These are phyloP conservation scores for Syncephalis plumigaleata DNA, from an alignment of 371 early-diverging fungal genomes.

Conservation along the genomic window DNA sequence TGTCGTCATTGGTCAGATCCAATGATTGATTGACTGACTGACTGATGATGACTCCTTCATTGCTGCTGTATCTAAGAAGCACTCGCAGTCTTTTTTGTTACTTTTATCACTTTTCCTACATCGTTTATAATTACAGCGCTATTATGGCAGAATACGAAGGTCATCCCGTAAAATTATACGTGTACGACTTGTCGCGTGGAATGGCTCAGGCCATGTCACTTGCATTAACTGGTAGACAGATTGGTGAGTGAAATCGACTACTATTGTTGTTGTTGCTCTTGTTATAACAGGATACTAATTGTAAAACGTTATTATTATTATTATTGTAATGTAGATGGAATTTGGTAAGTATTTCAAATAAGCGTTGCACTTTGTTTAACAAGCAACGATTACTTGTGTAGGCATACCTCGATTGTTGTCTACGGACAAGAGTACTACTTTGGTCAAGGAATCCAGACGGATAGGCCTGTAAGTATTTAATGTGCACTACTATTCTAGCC, in stretches of 20 bases:
- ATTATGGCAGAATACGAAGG: too few species aligned
- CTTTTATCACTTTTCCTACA: too few species aligned
- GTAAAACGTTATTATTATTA: not conserved
- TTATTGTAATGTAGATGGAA: conserved; percentile 30
- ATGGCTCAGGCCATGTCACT: conserved; percentile 44
- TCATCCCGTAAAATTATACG: conserved; percentile 11
- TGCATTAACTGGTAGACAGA: conserved; percentile 44
- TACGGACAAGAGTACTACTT: conserved; percentile 76
- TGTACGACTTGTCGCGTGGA: conserved; percentile 67
- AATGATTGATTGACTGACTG: too few species aligned
- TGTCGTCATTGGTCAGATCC: too few species aligned
- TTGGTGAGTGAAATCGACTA: conserved; percentile 23
- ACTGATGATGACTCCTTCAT: too few species aligned
- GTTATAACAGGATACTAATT: not conserved
- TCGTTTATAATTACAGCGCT: too few species aligned
- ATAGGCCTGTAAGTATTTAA: conserved; percentile 24
- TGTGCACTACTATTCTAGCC: not conserved
- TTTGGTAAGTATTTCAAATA: conserved; percentile 30
- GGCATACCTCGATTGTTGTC: conserved; percentile 84
- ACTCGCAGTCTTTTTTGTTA: too few species aligned
- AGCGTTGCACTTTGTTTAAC: too few species aligned
- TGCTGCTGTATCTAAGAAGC: too few species aligned
- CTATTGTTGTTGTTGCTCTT: too few species aligned
- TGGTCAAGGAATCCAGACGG: conserved; percentile 49
- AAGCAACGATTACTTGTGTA: not conserved